Evolutionary conservation across 176 grass and related monocot species (phyloP), one percentile per base, ranked within the genome.

Genomic region (Thinopyrum elongatum): DNA sequence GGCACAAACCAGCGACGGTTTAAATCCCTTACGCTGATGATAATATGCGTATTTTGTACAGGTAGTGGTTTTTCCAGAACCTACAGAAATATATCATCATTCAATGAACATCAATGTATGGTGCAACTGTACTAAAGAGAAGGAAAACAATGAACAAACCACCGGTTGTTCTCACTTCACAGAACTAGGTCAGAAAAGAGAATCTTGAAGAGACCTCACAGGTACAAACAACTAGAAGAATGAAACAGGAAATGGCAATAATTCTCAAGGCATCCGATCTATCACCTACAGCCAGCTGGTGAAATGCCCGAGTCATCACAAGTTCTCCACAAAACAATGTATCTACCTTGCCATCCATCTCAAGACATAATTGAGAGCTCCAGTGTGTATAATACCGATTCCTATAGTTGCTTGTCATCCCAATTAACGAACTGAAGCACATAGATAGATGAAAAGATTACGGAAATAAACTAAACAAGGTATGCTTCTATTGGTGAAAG

Each of bases 1-100:
- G 46, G 93, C 90, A 91, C 93, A 95, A 87, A 95, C 88, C 35
- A 95, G 36, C 38, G 93, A 89, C 3, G 93, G 93, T 78, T 95
- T 91, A 65, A 88, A 95, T 81, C 90, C 90, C 70, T 95, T 95
- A 29, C 82, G 84, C 84, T 91, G 93, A 87, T 93, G 33, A 91
- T 91, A 95, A 91, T 87, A 87, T 58, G 93, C 93, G 46, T 91
- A 93, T 86, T 95, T 95, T 2, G 88, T 87, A 89, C 86, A 95
- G 30, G 93, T 93, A 58, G 93, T 95, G 8, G 91, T 95, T 85
- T 95, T 95, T 83, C 93, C 93, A 91, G 93, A 95, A 80, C 93
- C 93, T 95, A 58, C 6, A 85, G 31, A 5, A 41, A 85, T 27
- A 85, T 57, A 69, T 77, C 9, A 0, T 78, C 29, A 69, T 78